A percentile compares a stretch with the other conserved stretches of the same genome.
Conservation (phyloP, 2,329 filamentous ascomycete species). For the Colletotrichum sojae region DNA sequence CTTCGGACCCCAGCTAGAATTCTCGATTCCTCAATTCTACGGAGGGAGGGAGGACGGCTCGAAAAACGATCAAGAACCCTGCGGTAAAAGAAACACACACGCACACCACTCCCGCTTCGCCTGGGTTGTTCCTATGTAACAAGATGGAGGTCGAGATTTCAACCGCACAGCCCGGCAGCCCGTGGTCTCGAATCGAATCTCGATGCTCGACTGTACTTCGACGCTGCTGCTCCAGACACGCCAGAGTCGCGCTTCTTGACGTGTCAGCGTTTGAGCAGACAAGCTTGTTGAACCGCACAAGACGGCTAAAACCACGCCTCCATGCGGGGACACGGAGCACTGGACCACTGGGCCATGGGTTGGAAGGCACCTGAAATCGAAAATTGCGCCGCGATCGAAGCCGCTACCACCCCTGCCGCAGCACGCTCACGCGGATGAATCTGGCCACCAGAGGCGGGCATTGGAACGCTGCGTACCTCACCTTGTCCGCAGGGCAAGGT, state of each 20-base stretch:
- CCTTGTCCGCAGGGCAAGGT: neutral
- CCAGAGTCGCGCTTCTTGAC: conserved; percentile 29
- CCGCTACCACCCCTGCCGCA: conserved; percentile 33
- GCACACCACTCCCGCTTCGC: neutral
- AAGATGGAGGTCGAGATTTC: conserved; percentile 10
- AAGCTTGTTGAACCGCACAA: conserved; percentile 15
- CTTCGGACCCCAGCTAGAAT: neutral
- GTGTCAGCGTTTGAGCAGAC: conserved; percentile 33
- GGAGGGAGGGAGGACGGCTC: neutral
- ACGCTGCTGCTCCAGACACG: conserved; percentile 22
- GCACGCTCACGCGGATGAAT: conserved; percentile 34
- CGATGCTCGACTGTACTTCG: conserved; percentile 25
- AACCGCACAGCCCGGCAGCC: conserved; percentile 11
- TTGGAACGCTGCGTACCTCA: conserved; percentile 16
- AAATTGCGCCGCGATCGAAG: conserved; percentile 41
- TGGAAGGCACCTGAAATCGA: conserved; percentile 39
- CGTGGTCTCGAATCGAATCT: conserved; percentile 34
- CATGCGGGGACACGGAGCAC: conserved; percentile 40
- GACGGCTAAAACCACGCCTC: conserved; percentile 35
- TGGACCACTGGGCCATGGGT: conserved; percentile 4
- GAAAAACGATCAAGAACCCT: conserved; percentile 11
- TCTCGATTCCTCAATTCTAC: neutral
- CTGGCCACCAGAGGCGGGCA: conserved; percentile 26
- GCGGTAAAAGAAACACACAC: conserved; percentile 12
- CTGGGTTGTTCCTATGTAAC: neutral